Evolutionary conservation across 768 basidiomycete species (phyloP).

Genomic region (Suillus tomentosus): DNA sequence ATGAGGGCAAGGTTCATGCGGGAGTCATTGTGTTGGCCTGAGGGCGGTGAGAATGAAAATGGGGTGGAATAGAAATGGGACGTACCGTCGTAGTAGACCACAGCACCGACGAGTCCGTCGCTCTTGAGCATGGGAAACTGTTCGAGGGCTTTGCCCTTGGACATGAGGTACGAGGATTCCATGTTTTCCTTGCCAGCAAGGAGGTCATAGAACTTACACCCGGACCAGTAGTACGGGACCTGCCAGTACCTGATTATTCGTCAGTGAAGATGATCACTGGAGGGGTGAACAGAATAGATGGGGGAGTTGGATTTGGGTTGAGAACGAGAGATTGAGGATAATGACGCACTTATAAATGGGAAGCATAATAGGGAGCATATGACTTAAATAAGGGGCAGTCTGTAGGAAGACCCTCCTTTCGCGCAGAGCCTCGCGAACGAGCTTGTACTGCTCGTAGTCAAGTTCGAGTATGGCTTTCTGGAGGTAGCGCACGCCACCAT

Average conservation of each 20-base stretch:
- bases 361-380: conserved; percentile 96
- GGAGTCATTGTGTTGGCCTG: conserved; percentile 97
- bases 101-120: conserved; percentile 88
- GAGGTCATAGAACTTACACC: conserved; percentile 95
- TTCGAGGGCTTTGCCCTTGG: conserved; percentile 89
- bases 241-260: conserved; percentile 78
- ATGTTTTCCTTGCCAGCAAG: conserved; percentile 96
- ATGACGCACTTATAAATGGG: conserved; percentile 84
- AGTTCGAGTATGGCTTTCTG: conserved; percentile 96
- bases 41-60: conserved; percentile 2
- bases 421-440: conserved; percentile 92
- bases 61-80: neutral
- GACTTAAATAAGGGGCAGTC: conserved; percentile 90
- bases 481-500: conserved; percentile 96
- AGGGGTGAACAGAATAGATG: neutral
- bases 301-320: neutral
- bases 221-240: conserved; percentile 92
- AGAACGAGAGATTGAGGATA: neutral
- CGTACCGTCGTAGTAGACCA: conserved; percentile 96
- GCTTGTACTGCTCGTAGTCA: conserved; percentile 95
- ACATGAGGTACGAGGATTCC: conserved; percentile 95
- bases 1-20: conserved; percentile 97
- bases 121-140: conserved; percentile 96
- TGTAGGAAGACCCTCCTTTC: conserved; percentile 93
- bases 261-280: conserved; percentile 10